Evolutionary conservation across 331 rosid species (phyloP).

Genomic region (Saraca asoca): DNA sequence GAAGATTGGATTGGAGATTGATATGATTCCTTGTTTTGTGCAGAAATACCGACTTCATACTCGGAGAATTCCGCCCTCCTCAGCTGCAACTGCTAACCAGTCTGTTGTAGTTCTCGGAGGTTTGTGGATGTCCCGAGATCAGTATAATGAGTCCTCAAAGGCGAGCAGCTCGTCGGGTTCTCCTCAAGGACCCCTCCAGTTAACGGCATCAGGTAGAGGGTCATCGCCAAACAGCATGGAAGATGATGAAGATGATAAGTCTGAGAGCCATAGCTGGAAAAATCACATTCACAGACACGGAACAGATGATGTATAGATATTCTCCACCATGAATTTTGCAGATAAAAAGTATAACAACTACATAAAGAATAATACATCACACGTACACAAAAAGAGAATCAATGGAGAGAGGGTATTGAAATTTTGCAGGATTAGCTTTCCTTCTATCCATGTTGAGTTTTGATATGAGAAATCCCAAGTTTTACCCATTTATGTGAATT

Average conservation of each 20-base stretch:
- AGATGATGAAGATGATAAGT: constrained; percentile 79
- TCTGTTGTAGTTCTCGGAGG: constrained; percentile 68
- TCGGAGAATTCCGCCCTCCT: constrained; percentile 58
- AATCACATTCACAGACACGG: constrained; percentile 49
- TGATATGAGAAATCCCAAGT: constrained; percentile 39
- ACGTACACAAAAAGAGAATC: constrained; percentile 46
- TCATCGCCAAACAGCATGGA: constrained; percentile 64
- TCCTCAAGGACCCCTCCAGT: constrained; percentile 95
- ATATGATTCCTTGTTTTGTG: constrained; percentile 34
- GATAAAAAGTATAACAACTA: constrained; percentile 53
- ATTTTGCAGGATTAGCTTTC: constrained; percentile 61
- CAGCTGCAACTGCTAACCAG: constrained; percentile 48
- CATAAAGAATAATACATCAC: constrained; percentile 48
- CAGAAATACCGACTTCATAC: constrained; percentile 98
- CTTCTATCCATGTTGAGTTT: constrained; percentile 53
- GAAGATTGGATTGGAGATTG: constrained; percentile 21
- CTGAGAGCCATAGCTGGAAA: constrained; percentile 81
- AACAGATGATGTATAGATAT: constrained; percentile 74
- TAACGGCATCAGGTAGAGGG: constrained; percentile 61
- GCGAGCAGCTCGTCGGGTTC: constrained; percentile 80
- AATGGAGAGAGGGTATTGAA: constrained; percentile 52
- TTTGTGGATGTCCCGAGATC: constrained; percentile 77
- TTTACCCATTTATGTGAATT: constrained; percentile 37
- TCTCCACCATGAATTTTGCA: constrained; percentile 82
- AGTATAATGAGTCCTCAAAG: constrained; percentile 70